Evolutionary conservation across 2,329 filamentous ascomycete species (phyloP).

Genomic region (Colletotrichum gigasporum): DNA sequence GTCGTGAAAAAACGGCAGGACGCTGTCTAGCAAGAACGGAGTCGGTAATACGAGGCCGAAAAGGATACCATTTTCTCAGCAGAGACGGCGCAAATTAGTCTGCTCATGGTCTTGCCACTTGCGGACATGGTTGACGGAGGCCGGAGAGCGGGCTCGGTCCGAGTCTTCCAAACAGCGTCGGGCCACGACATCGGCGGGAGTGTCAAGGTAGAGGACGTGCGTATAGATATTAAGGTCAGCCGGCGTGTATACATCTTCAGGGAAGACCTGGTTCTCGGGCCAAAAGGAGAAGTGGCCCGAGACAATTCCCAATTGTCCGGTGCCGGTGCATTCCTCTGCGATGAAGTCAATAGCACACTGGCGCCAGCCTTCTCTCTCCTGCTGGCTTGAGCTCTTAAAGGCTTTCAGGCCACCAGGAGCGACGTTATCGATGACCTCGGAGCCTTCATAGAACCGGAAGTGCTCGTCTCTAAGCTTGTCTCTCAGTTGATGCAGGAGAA

Average conservation of each 20-base stretch:
- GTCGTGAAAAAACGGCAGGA: conserved; percentile 44
- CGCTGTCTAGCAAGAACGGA: conserved; percentile 24
- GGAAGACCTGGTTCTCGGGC: conserved; percentile 43
- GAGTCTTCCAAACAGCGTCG: conserved; percentile 49
- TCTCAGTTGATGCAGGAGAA: conserved; percentile 51
- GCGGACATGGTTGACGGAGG: conserved; percentile 47
- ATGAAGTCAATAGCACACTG: conserved; percentile 56
- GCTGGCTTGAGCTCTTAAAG: conserved; percentile 52
- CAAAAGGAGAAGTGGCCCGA: conserved; percentile 67
- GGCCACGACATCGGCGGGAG: conserved; percentile 45
- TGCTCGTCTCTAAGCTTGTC: conserved; percentile 40
- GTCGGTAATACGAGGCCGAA: conserved; percentile 46
- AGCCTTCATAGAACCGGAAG: conserved; percentile 64
- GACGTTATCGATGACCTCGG: conserved; percentile 52
- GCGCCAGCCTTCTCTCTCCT: conserved; percentile 50
- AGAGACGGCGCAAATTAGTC: conserved; percentile 51
- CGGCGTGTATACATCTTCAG: conserved; percentile 48
- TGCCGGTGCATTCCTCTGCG: conserved; percentile 42
- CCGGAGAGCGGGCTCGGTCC: conserved; percentile 41
- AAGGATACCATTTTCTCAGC: conserved; percentile 54
- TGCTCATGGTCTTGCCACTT: conserved; percentile 61
- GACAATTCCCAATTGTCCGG: conserved; percentile 54
- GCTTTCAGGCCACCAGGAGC: conserved; percentile 55
- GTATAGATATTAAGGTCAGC: conserved; percentile 59
- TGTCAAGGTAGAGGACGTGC: conserved; percentile 67